A percentile compares a stretch with the other conserved stretches of the same genome.
These are phyloP conservation scores for Trypanosoma grayi DNA, from an alignment of 208 protist genomes.

Conservation along the genomic window DNA sequence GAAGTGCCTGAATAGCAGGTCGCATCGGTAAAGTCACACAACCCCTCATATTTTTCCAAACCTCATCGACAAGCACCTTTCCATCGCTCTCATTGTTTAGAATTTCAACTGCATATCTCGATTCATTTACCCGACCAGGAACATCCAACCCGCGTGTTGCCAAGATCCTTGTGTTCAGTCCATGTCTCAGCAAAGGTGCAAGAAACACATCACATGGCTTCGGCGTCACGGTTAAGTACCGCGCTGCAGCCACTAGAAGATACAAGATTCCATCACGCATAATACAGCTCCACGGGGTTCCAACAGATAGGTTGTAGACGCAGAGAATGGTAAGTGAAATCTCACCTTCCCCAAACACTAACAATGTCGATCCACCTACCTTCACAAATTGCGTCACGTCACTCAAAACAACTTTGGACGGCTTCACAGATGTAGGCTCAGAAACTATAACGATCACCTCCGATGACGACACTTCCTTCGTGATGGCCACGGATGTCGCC, in stretches of 20 bases:
- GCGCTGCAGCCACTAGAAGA: conserved; percentile 43
- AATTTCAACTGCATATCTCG: conserved; percentile 44
- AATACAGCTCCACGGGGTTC: conserved; percentile 34
- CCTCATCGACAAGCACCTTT: conserved; percentile 58
- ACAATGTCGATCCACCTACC: conserved; percentile 47
- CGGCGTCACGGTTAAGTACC: conserved; percentile 38
- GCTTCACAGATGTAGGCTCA: conserved; percentile 22
- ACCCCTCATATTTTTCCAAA: conserved; percentile 66
- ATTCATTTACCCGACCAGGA: conserved; percentile 24
- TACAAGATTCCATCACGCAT: conserved; percentile 50
- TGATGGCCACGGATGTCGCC: conserved; percentile 51
- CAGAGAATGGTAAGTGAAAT: conserved; percentile 69
- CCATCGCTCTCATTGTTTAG: conserved; percentile 57
- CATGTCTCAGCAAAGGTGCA: conserved; percentile 59
- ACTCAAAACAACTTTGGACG: conserved; percentile 40
- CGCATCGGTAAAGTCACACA: conserved; percentile 75
- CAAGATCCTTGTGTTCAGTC: conserved; percentile 55
- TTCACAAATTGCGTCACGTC: conserved; percentile 45
- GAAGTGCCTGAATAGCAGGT: conserved; percentile 74
- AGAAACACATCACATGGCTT: conserved; percentile 31
- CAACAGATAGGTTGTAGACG: conserved; percentile 64
- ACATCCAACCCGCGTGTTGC: conserved; percentile 47
- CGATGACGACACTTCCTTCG: conserved; percentile 38
- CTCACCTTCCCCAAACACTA: conserved; percentile 68
- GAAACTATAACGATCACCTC: conserved; percentile 41